Evolutionary conservation across 2,329 filamentous ascomycete species (phyloP).

Genomic region (Botrytis porri): DNA sequence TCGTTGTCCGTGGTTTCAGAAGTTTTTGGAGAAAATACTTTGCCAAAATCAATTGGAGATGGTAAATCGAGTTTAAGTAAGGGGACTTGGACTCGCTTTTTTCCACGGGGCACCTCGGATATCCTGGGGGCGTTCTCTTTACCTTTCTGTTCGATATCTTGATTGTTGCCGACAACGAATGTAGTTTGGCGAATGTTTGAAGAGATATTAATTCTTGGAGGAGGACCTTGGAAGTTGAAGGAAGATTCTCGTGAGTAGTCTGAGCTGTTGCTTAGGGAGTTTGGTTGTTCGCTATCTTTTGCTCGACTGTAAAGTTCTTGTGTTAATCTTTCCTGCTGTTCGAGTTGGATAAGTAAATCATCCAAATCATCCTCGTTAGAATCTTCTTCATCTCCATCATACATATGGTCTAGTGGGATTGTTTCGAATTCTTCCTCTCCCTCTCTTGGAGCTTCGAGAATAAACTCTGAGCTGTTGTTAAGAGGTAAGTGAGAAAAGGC

Average conservation of each 20-base stretch:
- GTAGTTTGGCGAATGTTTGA: neutral
- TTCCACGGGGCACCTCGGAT: neutral
- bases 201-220: neutral
- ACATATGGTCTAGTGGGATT: neutral
- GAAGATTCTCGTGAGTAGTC: neutral
- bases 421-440: neutral
- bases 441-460: neutral
- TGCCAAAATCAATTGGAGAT: neutral
- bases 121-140: neutral
- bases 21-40: neutral
- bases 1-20: neutral
- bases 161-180: neutral
- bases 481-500: neutral
- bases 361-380: neutral
- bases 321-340: neutral
- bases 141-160: neutral
- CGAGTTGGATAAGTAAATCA: neutral
- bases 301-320: neutral
- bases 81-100: neutral
- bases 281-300: conserved; percentile 9
- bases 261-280: neutral
- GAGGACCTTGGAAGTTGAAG: neutral
- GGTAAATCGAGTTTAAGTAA: neutral
- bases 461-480: neutral
- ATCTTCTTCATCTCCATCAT: neutral